A percentile compares a stretch with the other conserved stretches of the same genome.
These are phyloP conservation scores for Colletotrichum liriopes DNA, from an alignment of 2,329 filamentous ascomycete species.

Conservation along the genomic window DNA sequence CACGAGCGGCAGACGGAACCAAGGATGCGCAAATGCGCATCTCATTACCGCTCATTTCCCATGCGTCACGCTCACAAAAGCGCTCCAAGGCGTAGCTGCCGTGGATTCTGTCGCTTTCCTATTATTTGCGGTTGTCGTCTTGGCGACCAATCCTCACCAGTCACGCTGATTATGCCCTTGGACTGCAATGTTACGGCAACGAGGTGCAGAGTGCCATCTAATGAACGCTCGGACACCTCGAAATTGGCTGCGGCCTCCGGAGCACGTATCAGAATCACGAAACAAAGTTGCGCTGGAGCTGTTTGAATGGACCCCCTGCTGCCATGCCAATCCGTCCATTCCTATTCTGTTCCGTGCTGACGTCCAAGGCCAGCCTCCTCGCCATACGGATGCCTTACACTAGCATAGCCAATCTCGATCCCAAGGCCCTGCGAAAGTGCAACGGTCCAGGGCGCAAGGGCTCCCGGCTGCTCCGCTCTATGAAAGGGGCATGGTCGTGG, in stretches of 20 bases:
- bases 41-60: conserved; percentile 37
- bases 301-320: conserved; percentile 38
- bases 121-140: conserved; percentile 20
- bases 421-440: conserved; percentile 22
- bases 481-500: conserved; percentile 37
- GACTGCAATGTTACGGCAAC: conserved; percentile 27
- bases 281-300: conserved; percentile 42
- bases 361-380: conserved; percentile 13
- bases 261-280: conserved; percentile 37
- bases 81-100: conserved; percentile 4
- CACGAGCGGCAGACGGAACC: conserved; percentile 13
- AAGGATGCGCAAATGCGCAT: conserved; percentile 7
- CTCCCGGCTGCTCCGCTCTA: conserved; percentile 33
- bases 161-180: conserved; percentile 23
- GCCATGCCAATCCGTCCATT: conserved; percentile 9
- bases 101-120: conserved; percentile 20
- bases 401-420: conserved; percentile 40
- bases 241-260: conserved; percentile 33
- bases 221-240: conserved; percentile 40
- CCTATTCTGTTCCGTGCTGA: conserved; percentile 26
- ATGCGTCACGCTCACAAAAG: conserved; percentile 16
- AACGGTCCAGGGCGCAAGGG: conserved; percentile 32
- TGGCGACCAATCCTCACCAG: conserved; percentile 14
- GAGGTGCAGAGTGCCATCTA: conserved; percentile 35
- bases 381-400: conserved; percentile 12